Conservation (phyloP, 805 yeast genomes). For the Kurtzmaniella cleridarum region DNA sequence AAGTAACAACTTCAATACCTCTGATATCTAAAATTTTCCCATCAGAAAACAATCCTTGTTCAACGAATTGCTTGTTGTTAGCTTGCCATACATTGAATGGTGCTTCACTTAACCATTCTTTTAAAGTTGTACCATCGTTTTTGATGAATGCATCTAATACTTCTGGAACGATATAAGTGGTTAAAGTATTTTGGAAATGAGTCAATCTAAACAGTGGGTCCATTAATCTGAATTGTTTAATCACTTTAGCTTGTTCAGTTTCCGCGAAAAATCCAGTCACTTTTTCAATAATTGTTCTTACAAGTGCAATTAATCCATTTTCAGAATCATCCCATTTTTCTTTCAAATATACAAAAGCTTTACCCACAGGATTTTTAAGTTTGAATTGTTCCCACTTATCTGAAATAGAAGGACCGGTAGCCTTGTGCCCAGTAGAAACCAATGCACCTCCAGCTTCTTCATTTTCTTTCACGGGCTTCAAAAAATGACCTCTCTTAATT, state of each 20-base stretch:
- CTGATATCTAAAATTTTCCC: conserved; percentile 90
- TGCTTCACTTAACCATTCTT: conserved; percentile 93
- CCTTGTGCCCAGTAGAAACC: conserved; percentile 75
- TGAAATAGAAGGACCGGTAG: conserved; percentile 62
- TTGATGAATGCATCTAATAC: conserved; percentile 90
- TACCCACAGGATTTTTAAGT: conserved; percentile 66
- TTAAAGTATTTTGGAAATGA: conserved; percentile 71
- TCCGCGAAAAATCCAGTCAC: conserved; percentile 89
- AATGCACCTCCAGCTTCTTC: conserved; percentile 79
- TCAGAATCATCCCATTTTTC: conserved; percentile 89
- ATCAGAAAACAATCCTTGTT: conserved; percentile 87
- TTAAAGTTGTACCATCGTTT: conserved; percentile 79
- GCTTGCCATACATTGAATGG: conserved; percentile 94
- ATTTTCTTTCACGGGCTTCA: conserved; percentile 67
- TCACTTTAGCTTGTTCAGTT: conserved; percentile 93
- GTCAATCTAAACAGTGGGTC: conserved; percentile 85
- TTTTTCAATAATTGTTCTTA: conserved; percentile 76
- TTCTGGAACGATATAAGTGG: conserved; percentile 93
- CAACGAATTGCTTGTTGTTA: conserved; percentile 84
- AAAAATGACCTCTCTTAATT: conserved; percentile 51
- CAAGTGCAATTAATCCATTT: conserved; percentile 76
- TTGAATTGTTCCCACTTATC: conserved; percentile 64
- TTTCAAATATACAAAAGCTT: conserved; percentile 53
- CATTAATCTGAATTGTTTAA: conserved; percentile 76
- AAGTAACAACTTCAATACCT: conserved; percentile 87